Evolutionary conservation across 2,329 filamentous ascomycete genomes (phyloP), one percentile per base, ranked within the genome.

Genomic region (Pleomassaria siparia): DNA sequence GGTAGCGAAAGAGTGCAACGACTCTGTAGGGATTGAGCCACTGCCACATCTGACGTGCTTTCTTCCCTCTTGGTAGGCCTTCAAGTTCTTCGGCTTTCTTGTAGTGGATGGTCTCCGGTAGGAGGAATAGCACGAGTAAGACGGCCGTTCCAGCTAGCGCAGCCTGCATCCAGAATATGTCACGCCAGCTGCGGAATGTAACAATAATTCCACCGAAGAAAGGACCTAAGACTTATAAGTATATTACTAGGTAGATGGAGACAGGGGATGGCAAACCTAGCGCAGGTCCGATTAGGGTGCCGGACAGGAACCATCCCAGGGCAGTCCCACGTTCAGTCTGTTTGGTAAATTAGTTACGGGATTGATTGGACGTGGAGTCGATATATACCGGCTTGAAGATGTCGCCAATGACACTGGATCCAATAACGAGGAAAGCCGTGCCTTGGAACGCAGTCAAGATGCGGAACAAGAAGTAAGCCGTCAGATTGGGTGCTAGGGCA

Each of bases 141-240:
- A 79, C 74, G 1, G 81, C 84, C 0, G 80, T 62, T 2, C 80
- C 86, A 0, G 84, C 84, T 5, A 90, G 75, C 0, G 80, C 87
- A 0, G 84, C 83, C 62, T 91, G 87, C 0, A 91, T 74, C 84
- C 86, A 91, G 72, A 90, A 91, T 44, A 91, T 89, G 33, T 81
- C 80, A 15, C 86, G 78, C 88, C 88, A 92, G 2, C 78, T 80
- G 6, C 78, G 76, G 67, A 83, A 90, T 0, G 87, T 91, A 13
- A 91, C 86, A 42, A 92, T 88, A 36, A 90, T 83, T 20, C 87
- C 88, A 45, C 88, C 83, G 9, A 91, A 74, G 58, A 89, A 87
- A 0, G 83, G 81, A 1, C 87, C 86, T 60, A 87, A 76, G 0
- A 83, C 2, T 6, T 16, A 37, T 60, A 43, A 51, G 49, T 18